phyloP scores from a whole-genome alignment of 306 rosid species.

The Inga laurina region DNA sequence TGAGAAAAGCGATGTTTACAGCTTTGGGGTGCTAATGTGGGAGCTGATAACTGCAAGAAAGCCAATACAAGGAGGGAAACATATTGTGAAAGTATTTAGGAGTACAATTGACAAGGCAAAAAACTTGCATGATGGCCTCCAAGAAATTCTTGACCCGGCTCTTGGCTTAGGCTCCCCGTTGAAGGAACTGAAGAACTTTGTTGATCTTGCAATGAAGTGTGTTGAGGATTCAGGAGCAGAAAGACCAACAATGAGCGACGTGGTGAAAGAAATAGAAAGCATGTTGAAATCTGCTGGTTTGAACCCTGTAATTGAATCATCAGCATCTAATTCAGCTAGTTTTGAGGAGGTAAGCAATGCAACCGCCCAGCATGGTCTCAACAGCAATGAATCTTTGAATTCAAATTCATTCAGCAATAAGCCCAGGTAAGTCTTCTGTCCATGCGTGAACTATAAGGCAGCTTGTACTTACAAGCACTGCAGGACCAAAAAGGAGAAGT shows the following conservation, averaged over 20 bases:
- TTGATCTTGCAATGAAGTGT: too few relatives aligned
- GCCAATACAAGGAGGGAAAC: too few relatives aligned
- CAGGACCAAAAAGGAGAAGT: background rate
- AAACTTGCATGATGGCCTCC: too few relatives aligned
- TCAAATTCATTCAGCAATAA: background rate
- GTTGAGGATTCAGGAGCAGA: slow-evolving; percentile 34
- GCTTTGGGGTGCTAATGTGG: slow-evolving; percentile 56
- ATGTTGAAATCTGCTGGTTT: slow-evolving; percentile 36
- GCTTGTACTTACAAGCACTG: background rate
- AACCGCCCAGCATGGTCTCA: slow-evolving; percentile 7
- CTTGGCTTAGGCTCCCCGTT: too few relatives aligned
- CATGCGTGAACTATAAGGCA: background rate
- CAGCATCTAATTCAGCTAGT: slow-evolving; percentile 34
- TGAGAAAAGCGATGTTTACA: slow-evolving; percentile 54
- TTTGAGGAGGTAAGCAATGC: slow-evolving; percentile 11
- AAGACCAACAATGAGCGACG: background rate
- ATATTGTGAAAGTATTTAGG: too few relatives aligned
- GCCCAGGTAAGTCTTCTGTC: background rate
- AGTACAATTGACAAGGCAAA: too few relatives aligned
- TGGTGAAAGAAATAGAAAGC: slow-evolving; percentile 12
- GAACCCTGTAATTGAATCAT: slow-evolving; percentile 32
- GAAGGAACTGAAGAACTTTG: too few relatives aligned
- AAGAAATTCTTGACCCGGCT: too few relatives aligned
- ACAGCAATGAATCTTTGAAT: background rate
- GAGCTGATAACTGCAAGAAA: too few relatives aligned